Evolutionary conservation across 78 protist genomes (phyloP), one percentile per base, ranked within the genome.

Genomic region (Tieghemostelium lacteum): DNA sequence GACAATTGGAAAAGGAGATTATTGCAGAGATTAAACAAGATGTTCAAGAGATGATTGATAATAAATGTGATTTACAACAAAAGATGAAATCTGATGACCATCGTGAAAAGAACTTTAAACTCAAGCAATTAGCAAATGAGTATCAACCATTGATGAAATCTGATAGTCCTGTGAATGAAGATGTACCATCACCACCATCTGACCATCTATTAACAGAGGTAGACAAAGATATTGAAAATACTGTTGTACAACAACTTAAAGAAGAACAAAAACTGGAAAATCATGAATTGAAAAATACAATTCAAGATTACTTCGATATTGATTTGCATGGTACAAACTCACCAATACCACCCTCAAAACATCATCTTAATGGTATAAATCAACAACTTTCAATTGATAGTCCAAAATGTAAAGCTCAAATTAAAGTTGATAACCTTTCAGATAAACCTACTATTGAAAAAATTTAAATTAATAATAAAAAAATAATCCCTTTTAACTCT

Each of bases 381-480:
- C 24, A 42, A 37, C 31, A 36, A 37, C 2, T 17, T 8, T 12
- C 28, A 16, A 0, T 8, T 19, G 19, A 37, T 20, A 17, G n/a
- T n/a, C 10, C 12, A 37, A 1, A 4, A 31, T n/a, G 4, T n/a
- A 16, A 65, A 39, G 16, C 2, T 1, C 7, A 65, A 24, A 20
- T 42, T 19, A 7, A 20, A 19, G 61, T 40, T 40, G 74, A 40
- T 16, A 40, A 31, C 20, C 26, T 67, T 34, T 40, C 74, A 3
- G 74, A 67, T 26, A 20, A 40, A 40, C 74, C 74, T 34, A 67
- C 74, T 22, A 67, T 67, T 26, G 74, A 67, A 67, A 5, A 60
- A 60, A 14, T 14, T 45, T 45, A 45, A 45, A 10, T 14, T 14
- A 45, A 45, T 14, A 45, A 45, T 14, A 45, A 45, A 14, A 6